These are phyloP conservation scores for Nicotiana undulata DNA, from an alignment of 257 asterid genomes.

Conservation along the genomic window DNA sequence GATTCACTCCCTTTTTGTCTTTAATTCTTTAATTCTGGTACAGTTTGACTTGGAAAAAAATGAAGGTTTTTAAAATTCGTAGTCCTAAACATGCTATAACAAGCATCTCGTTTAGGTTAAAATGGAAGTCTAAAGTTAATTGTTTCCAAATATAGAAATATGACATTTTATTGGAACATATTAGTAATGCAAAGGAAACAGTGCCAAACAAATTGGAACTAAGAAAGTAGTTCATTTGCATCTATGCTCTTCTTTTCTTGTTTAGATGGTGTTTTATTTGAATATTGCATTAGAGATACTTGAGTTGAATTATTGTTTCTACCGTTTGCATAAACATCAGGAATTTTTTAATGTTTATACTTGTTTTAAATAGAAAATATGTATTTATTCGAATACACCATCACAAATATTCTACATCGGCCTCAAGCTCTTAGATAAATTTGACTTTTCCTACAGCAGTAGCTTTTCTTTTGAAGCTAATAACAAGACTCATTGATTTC, in stretches of 20 bases:
- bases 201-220: too few relatives aligned
- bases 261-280: neutral
- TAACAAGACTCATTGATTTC: neutral
- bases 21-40: neutral
- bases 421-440: neutral
- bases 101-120: too few relatives aligned
- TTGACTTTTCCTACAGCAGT: neutral
- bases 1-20: neutral
- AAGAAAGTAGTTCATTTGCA: neutral
- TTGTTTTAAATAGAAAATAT: neutral
- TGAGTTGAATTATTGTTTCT: neutral
- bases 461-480: neutral
- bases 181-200: too few relatives aligned
- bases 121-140: too few relatives aligned
- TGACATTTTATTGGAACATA: too few relatives aligned
- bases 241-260: neutral
- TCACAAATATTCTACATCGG: neutral
- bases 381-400: neutral
- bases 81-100: too few relatives aligned
- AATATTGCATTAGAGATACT: neutral
- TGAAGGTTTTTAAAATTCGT: too few relatives aligned
- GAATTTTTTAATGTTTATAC: neutral
- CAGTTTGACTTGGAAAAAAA: too few relatives aligned
- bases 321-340: neutral
- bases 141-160: too few relatives aligned